These are phyloP conservation scores for Colletotrichum sp. DNA, from an alignment of 2,329 filamentous ascomycete genomes.

Conservation along the genomic window DNA sequence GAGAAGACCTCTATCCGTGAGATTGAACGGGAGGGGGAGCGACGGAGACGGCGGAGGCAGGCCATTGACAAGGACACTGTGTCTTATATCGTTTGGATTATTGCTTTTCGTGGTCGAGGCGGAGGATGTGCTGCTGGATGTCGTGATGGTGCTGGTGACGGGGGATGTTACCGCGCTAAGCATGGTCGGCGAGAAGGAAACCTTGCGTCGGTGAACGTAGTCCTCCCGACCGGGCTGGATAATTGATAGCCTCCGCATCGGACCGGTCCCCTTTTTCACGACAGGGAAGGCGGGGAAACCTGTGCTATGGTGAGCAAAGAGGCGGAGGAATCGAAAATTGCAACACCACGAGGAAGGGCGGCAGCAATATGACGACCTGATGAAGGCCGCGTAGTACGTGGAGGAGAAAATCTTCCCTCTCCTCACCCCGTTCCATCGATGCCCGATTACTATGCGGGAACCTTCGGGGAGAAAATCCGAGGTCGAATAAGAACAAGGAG, in stretches of 20 bases:
- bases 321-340: background rate
- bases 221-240: slow-evolving; percentile 15
- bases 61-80: background rate
- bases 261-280: background rate
- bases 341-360: background rate
- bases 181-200: slow-evolving; percentile 20
- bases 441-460: background rate
- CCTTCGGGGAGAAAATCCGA: background rate
- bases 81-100: background rate
- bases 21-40: slow-evolving; percentile 40
- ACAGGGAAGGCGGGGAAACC: background rate
- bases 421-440: background rate
- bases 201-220: slow-evolving; percentile 9
- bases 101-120: background rate
- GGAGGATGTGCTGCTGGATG: slow-evolving; percentile 1
- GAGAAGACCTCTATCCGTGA: slow-evolving; percentile 52
- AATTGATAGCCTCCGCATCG: slow-evolving; percentile 18
- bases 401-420: background rate
- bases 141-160: background rate
- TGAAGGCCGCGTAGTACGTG: background rate
- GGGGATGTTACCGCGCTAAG: slow-evolving; percentile 2
- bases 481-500: background rate
- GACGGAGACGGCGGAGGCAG: background rate
- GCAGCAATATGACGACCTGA: background rate
- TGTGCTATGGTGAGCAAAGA: background rate